Base-by-base conservation (phyloP, 129 eudicot species). In the Cynara cardunculus region DNA sequence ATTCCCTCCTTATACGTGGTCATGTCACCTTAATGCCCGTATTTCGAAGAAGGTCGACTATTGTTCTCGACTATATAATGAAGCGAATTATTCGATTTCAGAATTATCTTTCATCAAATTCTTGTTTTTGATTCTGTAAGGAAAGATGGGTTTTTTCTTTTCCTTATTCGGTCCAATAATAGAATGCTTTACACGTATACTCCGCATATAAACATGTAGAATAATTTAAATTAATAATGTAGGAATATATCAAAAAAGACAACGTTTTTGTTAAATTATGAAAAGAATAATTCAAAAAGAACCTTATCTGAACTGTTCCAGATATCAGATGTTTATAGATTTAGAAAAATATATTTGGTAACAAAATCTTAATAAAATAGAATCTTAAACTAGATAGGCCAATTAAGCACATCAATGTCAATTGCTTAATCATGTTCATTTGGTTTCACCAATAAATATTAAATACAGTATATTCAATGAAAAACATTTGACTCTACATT, bases 141-240 rank as follows among this genome's bases (percentile, higher is more conserved):
- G 21, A 65, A 61, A 61, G 11, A 61, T 22, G 27, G 24, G 2
- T 4, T 53, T 53, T 53, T 59, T 7, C 2, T 56, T 34, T 59
- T 71, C 78, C 78, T 35, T 81, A 74, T 67, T 81, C 85, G 37
- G 30, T 81, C 69, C 56, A 81, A 81, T 81, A 67, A 81, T 74
- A 44, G 85, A 73, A 74, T 21, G 79, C 74, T 41, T 81, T 66
- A 65, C 34, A 65, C 14, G 46, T 61, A 78, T 12, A 46, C 75
- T 1, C 1, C 7, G 19, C 35, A 69, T 28, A 13, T 32, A 70
- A 79, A 44, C 61, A 79, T 4, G 56, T 56, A 18, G 32, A 37
- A 79, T 49, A 69, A 2, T 32, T 11, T 31, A 65, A 12, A 19
- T 18, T 44, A 39, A 22, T 5, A 12, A 44, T 26, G 44, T 16